Evolutionary conservation across 106 monocot genomes (phyloP), one percentile per base, ranked within the genome.

Genomic region (Dendrobium nobile): DNA sequence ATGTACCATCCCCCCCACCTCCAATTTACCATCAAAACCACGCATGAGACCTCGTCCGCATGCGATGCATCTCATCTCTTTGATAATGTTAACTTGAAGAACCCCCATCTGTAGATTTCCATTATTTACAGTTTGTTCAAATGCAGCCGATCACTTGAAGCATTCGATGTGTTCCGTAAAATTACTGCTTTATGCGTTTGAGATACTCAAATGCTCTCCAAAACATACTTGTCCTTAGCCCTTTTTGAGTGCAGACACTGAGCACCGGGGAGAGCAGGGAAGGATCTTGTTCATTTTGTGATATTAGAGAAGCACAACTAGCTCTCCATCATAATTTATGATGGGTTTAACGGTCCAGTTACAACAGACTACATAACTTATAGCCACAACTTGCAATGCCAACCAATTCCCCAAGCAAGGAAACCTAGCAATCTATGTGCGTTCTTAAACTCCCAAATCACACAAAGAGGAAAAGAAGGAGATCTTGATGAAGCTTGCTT

Each of bases 91-190:
- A 70, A 27, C n/a, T 47, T 87, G 44, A 88, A 51, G 43, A 85
- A 37, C 41, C 77, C 56, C 19, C 83, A 85, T n/a, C 56, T 92
- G 45, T 90, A 80, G 64, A 86, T 76, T 75, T 86, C 88, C 11
- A 87, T 95, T 83, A 90, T 95, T 28, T 86, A 86, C n/a, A 92
- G 89, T 3, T 87, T 88, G 43, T 65, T 95, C 7, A 54, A 78
- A 74, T 80, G 77, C 19, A 73, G 84, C 20, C 59, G 79, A 40
- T 54, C 33, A 22, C 18, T 44, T 20, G 78, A 88, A 56, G 91
- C 90, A 11, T 86, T 95, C 41, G 48, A 70, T 18, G 55, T 86
- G 9, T 90, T 92, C 72, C 85, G 88, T 8, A 73, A 79, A 37
- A 88, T 92, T 87, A 78, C 88, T 47, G 67, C 54, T 67, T 43